Evolutionary conservation across 2,329 filamentous ascomycete genomes (phyloP).

Genomic region (Septoria linicola): DNA sequence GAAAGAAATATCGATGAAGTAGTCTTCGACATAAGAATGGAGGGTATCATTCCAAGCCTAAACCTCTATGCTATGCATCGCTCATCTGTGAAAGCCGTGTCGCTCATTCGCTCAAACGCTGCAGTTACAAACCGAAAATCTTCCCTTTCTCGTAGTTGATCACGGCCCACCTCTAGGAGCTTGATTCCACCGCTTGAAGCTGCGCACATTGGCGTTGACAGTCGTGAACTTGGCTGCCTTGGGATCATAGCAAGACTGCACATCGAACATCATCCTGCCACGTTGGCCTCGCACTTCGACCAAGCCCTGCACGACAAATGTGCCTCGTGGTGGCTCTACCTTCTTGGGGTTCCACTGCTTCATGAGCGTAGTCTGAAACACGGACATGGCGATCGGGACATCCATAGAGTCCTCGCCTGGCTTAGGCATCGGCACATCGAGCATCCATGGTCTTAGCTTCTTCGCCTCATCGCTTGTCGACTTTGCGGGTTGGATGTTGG

Average conservation of each 20-base stretch:
- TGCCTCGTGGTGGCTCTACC: conserved; percentile 45
- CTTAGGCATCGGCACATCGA: conserved; percentile 29
- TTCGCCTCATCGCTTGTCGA: conserved; percentile 17
- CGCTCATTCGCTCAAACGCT: conserved; percentile 23
- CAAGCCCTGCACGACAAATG: conserved; percentile 46
- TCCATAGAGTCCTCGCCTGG: conserved; percentile 24
- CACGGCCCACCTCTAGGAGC: conserved; percentile 42
- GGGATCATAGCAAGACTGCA: conserved; percentile 48
- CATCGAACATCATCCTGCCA: conserved; percentile 46
- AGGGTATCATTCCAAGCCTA: not conserved
- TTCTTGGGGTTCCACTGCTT: conserved; percentile 37
- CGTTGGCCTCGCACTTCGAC: conserved; percentile 48
- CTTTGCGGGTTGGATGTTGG: conserved; percentile 4
- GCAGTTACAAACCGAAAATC: conserved; percentile 1
- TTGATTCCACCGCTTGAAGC: conserved; percentile 40
- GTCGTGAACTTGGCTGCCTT: conserved; percentile 41
- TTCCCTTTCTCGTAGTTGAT: conserved; percentile 16
- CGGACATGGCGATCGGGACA: conserved; percentile 33
- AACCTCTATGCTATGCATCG: conserved; percentile 9
- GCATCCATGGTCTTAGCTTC: conserved; percentile 28
- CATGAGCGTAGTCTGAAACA: conserved; percentile 30
- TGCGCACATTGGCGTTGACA: conserved; percentile 33
- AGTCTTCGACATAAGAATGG: not conserved
- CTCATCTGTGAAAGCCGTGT: conserved; percentile 3
- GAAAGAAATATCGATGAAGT: no score